Conservation (phyloP, 2,329 filamentous ascomycete genomes). For the Trichoderma sp. region DNA sequence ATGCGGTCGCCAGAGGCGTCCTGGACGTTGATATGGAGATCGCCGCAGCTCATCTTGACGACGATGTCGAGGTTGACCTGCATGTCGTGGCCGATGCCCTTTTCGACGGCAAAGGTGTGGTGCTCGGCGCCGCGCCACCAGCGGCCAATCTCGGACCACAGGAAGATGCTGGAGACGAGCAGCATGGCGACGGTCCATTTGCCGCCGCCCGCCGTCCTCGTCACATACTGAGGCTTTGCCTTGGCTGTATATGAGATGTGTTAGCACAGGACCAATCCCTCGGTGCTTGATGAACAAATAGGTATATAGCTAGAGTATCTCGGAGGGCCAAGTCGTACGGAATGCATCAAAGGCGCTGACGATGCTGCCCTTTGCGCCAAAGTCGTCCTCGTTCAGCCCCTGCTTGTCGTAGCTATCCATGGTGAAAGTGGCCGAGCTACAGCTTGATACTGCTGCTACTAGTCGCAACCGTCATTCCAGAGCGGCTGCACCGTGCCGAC, state of each 20-base stretch:
- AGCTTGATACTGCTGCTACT: neutral
- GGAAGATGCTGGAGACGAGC: conserved; percentile 71
- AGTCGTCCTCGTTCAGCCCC: conserved; percentile 71
- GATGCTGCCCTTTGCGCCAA: conserved; percentile 71
- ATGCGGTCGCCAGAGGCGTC: conserved; percentile 93
- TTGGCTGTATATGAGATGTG: conserved; percentile 66
- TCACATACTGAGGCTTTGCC: conserved; percentile 90
- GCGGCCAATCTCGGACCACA: conserved; percentile 73
- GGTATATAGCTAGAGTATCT: neutral
- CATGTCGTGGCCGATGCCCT: conserved; percentile 81
- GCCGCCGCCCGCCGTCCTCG: conserved; percentile 80
- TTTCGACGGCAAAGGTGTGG: conserved; percentile 92
- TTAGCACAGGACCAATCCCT: conserved; percentile 26
- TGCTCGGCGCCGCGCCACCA: conserved; percentile 86
- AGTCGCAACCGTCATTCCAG: conserved; percentile 18
- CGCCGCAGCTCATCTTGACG: conserved; percentile 80
- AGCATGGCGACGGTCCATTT: conserved; percentile 90
- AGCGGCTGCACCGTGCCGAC: neutral
- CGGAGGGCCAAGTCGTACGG: conserved; percentile 59
- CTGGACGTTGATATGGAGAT: conserved; percentile 96
- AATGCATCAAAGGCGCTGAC: conserved; percentile 96
- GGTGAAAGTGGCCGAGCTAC: neutral
- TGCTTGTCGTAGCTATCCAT: conserved; percentile 82
- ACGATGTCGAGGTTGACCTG: conserved; percentile 97
- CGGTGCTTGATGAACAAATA: neutral